Evolutionary conservation across 1,139 yeast genomes (phyloP), one percentile per base, ranked within the genome.

Genomic region (Debaryomyces coudertii): DNA sequence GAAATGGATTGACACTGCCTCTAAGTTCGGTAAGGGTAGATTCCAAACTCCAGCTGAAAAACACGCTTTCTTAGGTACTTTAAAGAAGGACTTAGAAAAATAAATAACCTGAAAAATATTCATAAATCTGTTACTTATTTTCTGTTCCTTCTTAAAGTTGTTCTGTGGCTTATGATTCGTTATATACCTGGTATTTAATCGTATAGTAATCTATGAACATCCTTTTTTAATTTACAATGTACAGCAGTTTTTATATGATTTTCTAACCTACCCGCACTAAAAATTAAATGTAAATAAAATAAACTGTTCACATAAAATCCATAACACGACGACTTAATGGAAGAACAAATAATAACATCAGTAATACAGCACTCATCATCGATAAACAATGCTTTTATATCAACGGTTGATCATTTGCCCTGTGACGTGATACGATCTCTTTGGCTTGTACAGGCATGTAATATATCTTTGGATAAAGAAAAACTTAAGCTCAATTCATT

Each of bases 1-100:
- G 80, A 93, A 93, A 82, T 93, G 99, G 99, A 93, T 93, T 76
- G 99, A 93, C 79, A 93, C 99, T 69, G 97, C 99, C 73, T 93
- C 99, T 71, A 92, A 92, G 83, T 93, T 93, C 90, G 99, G 99
- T 88, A 95, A 93, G 90, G 99, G 99, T 85, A 93, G 99, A 86
- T 95, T 95, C 99, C 99, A 95, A 83, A 93, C 99, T 73, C 96
- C 97, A 69, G 99, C 97, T 78, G 99, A 95, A 86, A 95, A 95
- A 92, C 92, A 85, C 75, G 96, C 99, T 73, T 95, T 95, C 93
- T 72, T 92, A 84, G 99, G 99, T 85, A 92, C 99, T 71, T 87
- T 93, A 77, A 95, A 95, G 96, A 92, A 90, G 87, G 99, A 93
- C 69, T 73, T 76, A 58, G 61, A 69, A 59, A 61, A 61, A 53